Evolutionary conservation across 176 grass and related monocot genomes (phyloP).

Genomic region (Carex kokanica): DNA sequence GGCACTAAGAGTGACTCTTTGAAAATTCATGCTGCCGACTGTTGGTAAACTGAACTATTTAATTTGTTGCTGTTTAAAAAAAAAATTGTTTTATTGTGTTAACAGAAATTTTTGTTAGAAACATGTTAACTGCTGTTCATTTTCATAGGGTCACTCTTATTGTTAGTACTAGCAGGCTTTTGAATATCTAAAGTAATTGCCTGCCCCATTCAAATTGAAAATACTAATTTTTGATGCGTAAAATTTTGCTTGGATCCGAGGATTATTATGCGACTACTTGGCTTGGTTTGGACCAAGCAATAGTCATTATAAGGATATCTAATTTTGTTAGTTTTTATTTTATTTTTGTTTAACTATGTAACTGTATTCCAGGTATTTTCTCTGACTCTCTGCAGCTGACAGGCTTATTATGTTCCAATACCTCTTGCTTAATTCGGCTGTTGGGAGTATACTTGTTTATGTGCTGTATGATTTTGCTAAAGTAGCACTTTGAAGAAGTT

Average conservation of each 20-base stretch:
- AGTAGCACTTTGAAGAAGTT: not conserved
- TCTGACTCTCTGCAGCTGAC: conserved; percentile 99
- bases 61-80: not conserved
- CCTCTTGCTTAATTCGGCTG: not conserved
- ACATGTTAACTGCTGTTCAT: not conserved
- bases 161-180: not conserved
- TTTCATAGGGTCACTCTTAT: not conserved
- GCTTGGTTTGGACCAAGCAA: not conserved
- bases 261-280: not conserved
- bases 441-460: conserved; percentile 2
- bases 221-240: not conserved
- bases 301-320: not conserved
- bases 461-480: not conserved
- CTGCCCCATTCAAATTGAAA: not conserved
- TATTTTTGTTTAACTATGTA: conserved; percentile 29
- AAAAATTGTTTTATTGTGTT: not conserved
- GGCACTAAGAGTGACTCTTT: not conserved
- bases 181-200: not conserved
- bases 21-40: not conserved
- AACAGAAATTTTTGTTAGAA: conserved; percentile 7
- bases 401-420: conserved; percentile 44
- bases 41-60: not conserved
- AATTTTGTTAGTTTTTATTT: not conserved
- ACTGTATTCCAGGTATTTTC: conserved; percentile 88
- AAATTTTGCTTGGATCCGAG: not conserved